phyloP scores from a whole-genome alignment of 768 basidiomycete species.

The Neoboletus subvelutipes region DNA sequence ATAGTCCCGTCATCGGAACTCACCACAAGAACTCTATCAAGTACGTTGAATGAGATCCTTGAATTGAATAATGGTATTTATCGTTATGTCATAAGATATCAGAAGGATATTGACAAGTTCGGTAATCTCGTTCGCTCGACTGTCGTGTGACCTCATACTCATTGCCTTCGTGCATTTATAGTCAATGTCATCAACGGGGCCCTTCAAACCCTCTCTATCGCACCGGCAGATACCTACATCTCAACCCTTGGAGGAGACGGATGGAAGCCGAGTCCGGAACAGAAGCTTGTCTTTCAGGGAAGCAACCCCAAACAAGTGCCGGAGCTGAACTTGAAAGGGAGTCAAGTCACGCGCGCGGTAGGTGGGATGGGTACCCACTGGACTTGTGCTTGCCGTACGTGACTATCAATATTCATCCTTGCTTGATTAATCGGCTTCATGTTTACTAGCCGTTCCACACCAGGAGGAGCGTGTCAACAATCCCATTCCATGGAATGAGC shows the following conservation, averaged over 20 bases:
- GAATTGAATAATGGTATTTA: neutral
- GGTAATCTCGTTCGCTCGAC: neutral
- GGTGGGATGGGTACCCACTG: neutral
- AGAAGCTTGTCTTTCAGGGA: neutral
- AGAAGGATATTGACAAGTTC: neutral
- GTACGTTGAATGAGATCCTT: neutral
- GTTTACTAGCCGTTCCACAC: neutral
- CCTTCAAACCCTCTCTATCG: neutral
- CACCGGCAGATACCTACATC: neutral
- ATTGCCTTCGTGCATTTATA: neutral
- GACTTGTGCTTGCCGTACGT: neutral
- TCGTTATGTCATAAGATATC: neutral
- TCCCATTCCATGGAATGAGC: neutral
- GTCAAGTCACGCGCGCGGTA: neutral
- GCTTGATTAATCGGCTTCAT: neutral
- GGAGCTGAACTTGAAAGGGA: neutral
- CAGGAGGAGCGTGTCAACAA: neutral
- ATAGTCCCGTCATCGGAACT: neutral
- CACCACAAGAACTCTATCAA: neutral
- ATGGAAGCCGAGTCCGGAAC: neutral
- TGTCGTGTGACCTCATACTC: neutral
- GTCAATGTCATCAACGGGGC: neutral
- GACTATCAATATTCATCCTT: neutral
- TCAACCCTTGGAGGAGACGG: neutral
- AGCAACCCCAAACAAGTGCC: neutral